Percentiles rank a stretch among this genome's conserved stretches.
Conservation (phyloP, 202 grass and related monocot genomes). For the Schoenoplectus tabernaemontani region DNA sequence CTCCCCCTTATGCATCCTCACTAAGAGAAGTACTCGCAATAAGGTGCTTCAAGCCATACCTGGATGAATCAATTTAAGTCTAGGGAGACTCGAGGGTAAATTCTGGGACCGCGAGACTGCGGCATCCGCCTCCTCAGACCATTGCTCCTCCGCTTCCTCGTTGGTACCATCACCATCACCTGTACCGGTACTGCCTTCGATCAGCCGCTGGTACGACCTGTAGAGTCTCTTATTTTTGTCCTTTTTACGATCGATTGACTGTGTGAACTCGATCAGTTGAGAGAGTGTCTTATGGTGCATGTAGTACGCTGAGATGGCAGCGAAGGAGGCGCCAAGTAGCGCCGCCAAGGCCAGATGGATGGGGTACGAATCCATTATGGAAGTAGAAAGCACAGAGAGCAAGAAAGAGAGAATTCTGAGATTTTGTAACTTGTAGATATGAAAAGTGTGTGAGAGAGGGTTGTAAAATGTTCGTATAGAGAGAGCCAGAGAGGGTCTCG, state of each 20-base stretch:
- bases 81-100: slow-evolving; percentile 57
- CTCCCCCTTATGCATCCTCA: too few relatives aligned
- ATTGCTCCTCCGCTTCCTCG: slow-evolving; percentile 1
- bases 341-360: slow-evolving; percentile 73
- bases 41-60: too few relatives aligned
- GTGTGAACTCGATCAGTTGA: slow-evolving; percentile 71
- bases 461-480: too few relatives aligned
- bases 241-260: slow-evolving; percentile 52
- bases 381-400: too few relatives aligned
- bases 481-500: too few relatives aligned
- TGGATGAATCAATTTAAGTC: slow-evolving; percentile 52
- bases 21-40: too few relatives aligned
- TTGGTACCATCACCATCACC: slow-evolving; percentile 2
- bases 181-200: not conserved
- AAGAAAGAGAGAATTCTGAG: too few relatives aligned
- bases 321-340: slow-evolving; percentile 78
- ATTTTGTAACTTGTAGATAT: too few relatives aligned
- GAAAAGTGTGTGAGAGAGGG: too few relatives aligned
- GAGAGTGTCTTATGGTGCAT: slow-evolving; percentile 83
- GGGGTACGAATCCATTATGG: slow-evolving; percentile 69
- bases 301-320: slow-evolving; percentile 78
- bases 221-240: too few relatives aligned
- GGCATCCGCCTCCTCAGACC: too few relatives aligned
- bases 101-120: too few relatives aligned
- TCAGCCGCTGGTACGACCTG: slow-evolving; percentile 29